A percentile compares a stretch with the other conserved stretches of the same genome.
Conservation (phyloP, 148 eudicot species). For the Vaccinium macrocarpon region DNA sequence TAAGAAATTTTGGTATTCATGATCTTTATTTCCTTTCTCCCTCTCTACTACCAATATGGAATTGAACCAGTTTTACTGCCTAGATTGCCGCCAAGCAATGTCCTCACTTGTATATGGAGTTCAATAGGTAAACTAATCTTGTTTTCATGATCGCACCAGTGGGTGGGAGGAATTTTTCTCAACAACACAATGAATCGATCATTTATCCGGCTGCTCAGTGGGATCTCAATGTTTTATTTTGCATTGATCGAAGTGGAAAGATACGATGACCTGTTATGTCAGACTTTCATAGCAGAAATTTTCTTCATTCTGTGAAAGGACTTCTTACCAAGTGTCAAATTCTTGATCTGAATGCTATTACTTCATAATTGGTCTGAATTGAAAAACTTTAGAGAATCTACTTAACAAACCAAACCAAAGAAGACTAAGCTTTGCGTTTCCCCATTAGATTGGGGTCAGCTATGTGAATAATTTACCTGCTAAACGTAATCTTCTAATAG, state of each 20-base stretch:
- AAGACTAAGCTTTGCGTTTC: neutral
- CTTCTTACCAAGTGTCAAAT: neutral
- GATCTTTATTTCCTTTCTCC: neutral
- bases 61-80: neutral
- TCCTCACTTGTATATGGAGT: neutral
- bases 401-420: neutral
- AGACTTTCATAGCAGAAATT: neutral
- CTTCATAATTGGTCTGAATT: neutral
- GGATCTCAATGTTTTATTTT: neutral
- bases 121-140: neutral
- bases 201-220: neutral
- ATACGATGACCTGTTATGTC: neutral
- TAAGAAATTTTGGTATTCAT: constrained; percentile 25
- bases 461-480: neutral
- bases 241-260: neutral
- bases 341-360: neutral
- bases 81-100: neutral
- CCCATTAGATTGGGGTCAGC: neutral
- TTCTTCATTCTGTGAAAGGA: neutral
- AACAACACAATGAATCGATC: constrained; percentile 2
- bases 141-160: neutral
- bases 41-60: neutral
- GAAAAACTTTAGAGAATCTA: neutral
- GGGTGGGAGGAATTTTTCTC: neutral
- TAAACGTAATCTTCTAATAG: neutral